These are phyloP conservation scores for Diplodia mutila DNA, from an alignment of 2,329 filamentous ascomycete genomes.

Conservation along the genomic window DNA sequence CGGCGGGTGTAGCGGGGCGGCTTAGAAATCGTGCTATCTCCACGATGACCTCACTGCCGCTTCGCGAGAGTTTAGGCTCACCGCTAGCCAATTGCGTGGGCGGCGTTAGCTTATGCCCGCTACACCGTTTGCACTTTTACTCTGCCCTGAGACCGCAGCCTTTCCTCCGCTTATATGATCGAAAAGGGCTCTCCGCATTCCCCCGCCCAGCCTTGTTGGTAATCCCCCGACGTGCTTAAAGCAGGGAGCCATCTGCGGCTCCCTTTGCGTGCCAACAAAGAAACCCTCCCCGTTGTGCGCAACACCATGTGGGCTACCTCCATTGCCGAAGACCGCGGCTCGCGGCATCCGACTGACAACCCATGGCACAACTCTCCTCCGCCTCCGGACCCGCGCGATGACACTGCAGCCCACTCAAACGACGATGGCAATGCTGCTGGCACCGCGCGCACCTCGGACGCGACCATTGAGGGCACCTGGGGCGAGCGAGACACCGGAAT, in stretches of 20 bases:
- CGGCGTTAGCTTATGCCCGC: conserved; percentile 19
- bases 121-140: neutral
- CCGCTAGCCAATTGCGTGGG: neutral
- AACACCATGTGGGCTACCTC: conserved; percentile 33
- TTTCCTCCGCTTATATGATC: neutral
- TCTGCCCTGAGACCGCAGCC: neutral
- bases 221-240: neutral
- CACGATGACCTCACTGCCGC: conserved; percentile 22
- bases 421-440: conserved; percentile 23
- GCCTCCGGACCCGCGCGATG: conserved; percentile 31
- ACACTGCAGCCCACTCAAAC: conserved; percentile 26
- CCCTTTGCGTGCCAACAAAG: neutral
- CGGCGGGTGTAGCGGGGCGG: conserved; percentile 2
- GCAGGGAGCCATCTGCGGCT: neutral
- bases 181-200: too few relatives aligned
- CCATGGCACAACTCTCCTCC: conserved; percentile 40
- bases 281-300: neutral
- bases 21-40: conserved; percentile 22
- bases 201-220: neutral
- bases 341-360: conserved; percentile 33
- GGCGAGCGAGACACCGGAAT: conserved; percentile 64
- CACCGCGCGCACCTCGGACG: conserved; percentile 32
- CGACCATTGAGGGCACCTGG: conserved; percentile 59
- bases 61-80: neutral
- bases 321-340: conserved; percentile 25